A percentile compares a stretch with the other conserved stretches of the same genome.
These are phyloP conservation scores for Rhexocercosporidium sp. DNA, from an alignment of 2,329 filamentous ascomycete species.

Conservation along the genomic window DNA sequence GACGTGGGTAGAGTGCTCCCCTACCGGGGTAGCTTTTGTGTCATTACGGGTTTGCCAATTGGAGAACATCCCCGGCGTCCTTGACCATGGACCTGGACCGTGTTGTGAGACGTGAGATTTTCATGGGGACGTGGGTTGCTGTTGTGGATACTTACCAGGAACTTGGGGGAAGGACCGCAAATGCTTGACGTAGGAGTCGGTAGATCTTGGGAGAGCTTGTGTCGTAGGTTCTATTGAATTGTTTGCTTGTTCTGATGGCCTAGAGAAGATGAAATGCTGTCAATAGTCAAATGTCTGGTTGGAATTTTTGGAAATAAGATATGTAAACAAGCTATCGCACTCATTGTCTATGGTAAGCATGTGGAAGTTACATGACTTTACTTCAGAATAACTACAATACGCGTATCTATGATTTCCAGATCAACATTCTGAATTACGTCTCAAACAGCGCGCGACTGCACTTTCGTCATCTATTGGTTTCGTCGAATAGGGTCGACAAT, in stretches of 20 bases:
- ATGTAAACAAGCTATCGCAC: no score
- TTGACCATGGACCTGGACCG: constrained; percentile 2
- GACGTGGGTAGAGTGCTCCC: neutral
- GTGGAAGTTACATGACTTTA: no score
- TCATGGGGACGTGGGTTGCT: neutral
- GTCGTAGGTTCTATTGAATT: no score
- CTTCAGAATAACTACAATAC: no score
- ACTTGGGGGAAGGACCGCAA: neutral
- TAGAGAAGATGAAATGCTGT: no score
- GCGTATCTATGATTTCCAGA: no score
- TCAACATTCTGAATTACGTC: no score
- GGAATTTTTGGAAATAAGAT: no score
- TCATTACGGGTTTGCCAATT: neutral
- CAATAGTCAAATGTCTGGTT: no score
- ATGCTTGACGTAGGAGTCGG: neutral
- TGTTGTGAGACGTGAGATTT: neutral
- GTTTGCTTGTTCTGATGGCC: no score
- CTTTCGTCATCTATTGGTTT: constrained; percentile 24
- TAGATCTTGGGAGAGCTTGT: neutral
- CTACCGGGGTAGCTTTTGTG: neutral
- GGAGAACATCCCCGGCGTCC: neutral
- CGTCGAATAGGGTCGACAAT: constrained; percentile 36
- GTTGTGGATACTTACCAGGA: neutral
- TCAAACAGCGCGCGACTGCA: no score
- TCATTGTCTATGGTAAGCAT: no score